Conservation (phyloP, 2,329 filamentous ascomycete genomes). For the Diaporthe sp. region DNA sequence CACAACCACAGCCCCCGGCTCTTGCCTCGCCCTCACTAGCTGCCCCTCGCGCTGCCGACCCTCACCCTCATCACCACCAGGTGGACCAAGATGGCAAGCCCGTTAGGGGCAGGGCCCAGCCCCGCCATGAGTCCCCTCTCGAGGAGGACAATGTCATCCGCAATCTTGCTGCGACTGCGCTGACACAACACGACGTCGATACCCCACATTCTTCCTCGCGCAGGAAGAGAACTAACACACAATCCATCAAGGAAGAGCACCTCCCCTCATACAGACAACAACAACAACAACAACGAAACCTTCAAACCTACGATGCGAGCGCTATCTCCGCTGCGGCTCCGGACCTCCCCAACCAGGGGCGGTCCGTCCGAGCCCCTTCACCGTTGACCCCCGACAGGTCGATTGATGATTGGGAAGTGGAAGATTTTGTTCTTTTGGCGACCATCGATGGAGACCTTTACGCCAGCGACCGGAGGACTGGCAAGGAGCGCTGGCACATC, state of each 20-base stretch:
- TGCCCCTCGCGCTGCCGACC: not conserved
- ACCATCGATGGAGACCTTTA: slow-evolving; percentile 98
- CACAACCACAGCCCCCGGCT: slow-evolving; percentile 39
- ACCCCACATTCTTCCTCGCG: slow-evolving; percentile 32
- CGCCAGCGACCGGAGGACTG: slow-evolving; percentile 88
- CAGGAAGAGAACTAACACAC: slow-evolving; percentile 34
- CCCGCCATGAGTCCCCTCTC: slow-evolving; percentile 31
- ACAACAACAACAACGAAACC: not conserved
- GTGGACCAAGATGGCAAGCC: slow-evolving; percentile 6
- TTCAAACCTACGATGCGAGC: slow-evolving; percentile 74
- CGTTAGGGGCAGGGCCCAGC: not conserved
- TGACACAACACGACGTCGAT: slow-evolving; percentile 34
- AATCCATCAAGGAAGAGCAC: slow-evolving; percentile 30
- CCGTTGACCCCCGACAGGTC: slow-evolving; percentile 76
- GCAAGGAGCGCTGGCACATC: slow-evolving; percentile 86
- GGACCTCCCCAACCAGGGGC: slow-evolving; percentile 66
- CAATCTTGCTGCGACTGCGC: slow-evolving; percentile 37
- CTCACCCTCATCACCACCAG: slow-evolving; percentile 5
- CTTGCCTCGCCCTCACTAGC: slow-evolving; percentile 29
- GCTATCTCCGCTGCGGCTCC: slow-evolving; percentile 98
- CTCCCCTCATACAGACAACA: not conserved
- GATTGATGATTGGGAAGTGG: slow-evolving; percentile 99
- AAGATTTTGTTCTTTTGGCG: slow-evolving; percentile 99
- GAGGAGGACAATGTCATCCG: slow-evolving; percentile 33
- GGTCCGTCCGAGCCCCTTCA: slow-evolving; percentile 94